Evolutionary conservation across 768 basidiomycete genomes (phyloP).

Genomic region (Amanita rubescens): DNA sequence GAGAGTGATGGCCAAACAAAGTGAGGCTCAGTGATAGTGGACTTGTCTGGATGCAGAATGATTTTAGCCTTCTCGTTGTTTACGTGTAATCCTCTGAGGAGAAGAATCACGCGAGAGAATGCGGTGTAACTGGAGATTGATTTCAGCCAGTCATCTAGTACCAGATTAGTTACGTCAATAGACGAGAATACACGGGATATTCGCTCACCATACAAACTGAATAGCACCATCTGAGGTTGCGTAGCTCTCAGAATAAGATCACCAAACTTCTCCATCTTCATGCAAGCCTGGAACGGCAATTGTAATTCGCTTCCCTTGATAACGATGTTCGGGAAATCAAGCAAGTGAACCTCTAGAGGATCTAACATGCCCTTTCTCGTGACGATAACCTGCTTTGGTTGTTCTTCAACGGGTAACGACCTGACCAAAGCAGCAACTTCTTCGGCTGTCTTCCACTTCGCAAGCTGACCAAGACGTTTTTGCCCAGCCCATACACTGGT

Average conservation of each 20-base stretch:
- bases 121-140: constrained; percentile 98
- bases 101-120: constrained; percentile 95
- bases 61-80: constrained; percentile 99
- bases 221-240: constrained; percentile 98
- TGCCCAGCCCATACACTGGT: constrained; percentile 99
- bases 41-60: constrained; percentile 94
- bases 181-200: background rate
- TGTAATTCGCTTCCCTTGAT: constrained; percentile 99
- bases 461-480: constrained; percentile 98
- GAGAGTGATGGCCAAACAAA: constrained; percentile 93
- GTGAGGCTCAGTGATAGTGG: constrained; percentile 93
- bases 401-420: constrained; percentile 98
- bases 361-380: constrained; percentile 99
- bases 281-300: constrained; percentile 98
- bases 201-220: constrained; percentile 81
- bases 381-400: constrained; percentile 99
- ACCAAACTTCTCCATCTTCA: constrained; percentile 99
- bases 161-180: constrained; percentile 2
- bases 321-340: constrained; percentile 99
- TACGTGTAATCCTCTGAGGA: constrained; percentile 94
- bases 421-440: constrained; percentile 98
- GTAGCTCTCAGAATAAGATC: constrained; percentile 94
- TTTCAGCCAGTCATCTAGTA: constrained; percentile 93
- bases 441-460: constrained; percentile 99
- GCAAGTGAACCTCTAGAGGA: constrained; percentile 94